Conservation (phyloP, 2,329 filamentous ascomycete species). For the Aspergillus clavatus region DNA sequence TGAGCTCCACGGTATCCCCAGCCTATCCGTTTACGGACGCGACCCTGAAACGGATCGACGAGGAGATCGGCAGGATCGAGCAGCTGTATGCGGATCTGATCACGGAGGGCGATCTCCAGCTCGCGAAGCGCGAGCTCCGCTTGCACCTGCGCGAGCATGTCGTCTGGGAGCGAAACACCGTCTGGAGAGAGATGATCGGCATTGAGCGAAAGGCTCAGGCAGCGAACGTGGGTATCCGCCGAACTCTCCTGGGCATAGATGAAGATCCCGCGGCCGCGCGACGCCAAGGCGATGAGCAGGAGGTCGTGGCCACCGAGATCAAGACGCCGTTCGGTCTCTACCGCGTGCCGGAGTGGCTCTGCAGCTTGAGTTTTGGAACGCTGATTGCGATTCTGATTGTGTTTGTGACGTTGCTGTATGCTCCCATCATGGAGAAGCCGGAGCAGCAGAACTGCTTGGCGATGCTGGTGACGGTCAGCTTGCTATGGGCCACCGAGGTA, state of each 20-base stretch:
- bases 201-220: slow-evolving; percentile 94
- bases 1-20: slow-evolving; percentile 66
- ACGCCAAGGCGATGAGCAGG: slow-evolving; percentile 79
- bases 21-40: slow-evolving; percentile 75
- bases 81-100: slow-evolving; percentile 74
- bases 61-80: slow-evolving; percentile 70
- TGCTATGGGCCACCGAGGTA: slow-evolving; percentile 95
- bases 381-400: slow-evolving; percentile 65
- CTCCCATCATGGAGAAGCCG: slow-evolving; percentile 77
- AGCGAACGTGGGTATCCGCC: slow-evolving; percentile 74
- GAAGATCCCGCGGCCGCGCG: slow-evolving; percentile 63
- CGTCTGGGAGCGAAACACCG: slow-evolving; percentile 97
- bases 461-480: slow-evolving; percentile 85
- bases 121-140: slow-evolving; percentile 79
- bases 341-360: slow-evolving; percentile 72
- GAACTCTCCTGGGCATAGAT: slow-evolving; percentile 73
- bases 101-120: slow-evolving; percentile 69
- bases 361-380: slow-evolving; percentile 75
- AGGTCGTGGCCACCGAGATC: slow-evolving; percentile 62
- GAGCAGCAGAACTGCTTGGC: slow-evolving; percentile 97
- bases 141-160: slow-evolving; percentile 93
- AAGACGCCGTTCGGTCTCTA: slow-evolving; percentile 75
- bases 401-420: slow-evolving; percentile 67
- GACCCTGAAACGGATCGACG: slow-evolving; percentile 66
- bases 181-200: slow-evolving; percentile 98